phyloP scores from a whole-genome alignment of 2,329 filamentous ascomycete species.

The Cordyceps fumosorosea region DNA sequence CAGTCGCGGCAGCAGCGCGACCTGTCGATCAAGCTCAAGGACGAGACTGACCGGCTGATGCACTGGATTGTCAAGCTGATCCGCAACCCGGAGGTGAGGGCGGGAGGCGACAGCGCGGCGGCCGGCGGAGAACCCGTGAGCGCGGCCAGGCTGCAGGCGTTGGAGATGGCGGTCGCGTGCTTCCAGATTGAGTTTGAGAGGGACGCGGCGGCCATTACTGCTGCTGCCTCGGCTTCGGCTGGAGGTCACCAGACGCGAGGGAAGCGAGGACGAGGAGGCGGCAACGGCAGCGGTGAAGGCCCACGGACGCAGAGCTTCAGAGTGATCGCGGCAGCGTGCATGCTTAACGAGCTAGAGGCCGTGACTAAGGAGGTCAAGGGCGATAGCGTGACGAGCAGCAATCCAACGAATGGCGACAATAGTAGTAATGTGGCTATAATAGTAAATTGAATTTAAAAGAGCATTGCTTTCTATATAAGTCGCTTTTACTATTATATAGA shows the following conservation, averaged over 20 bases:
- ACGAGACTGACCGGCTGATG: slow-evolving; percentile 43
- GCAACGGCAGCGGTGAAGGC: neutral
- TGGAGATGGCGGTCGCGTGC: slow-evolving; percentile 17
- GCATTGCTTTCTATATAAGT: too few species aligned
- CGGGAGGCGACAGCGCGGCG: too few species aligned
- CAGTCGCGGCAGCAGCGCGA: slow-evolving; percentile 47
- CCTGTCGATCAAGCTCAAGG: slow-evolving; percentile 43
- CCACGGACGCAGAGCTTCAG: slow-evolving; percentile 9
- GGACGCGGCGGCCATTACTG: neutral
- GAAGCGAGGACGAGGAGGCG: too few species aligned
- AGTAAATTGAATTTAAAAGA: too few species aligned
- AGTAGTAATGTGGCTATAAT: too few species aligned
- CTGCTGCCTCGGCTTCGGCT: too few species aligned
- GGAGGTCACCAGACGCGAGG: neutral
- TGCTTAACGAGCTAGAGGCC: slow-evolving; percentile 24
- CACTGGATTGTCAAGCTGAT: slow-evolving; percentile 34
- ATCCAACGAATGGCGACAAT: too few species aligned
- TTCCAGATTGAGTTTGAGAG: slow-evolving; percentile 11
- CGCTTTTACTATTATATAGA: too few species aligned
- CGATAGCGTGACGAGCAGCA: neutral
- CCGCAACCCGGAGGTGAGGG: slow-evolving; percentile 14
- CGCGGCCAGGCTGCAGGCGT: neutral
- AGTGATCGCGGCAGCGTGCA: slow-evolving; percentile 20
- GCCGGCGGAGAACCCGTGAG: neutral
- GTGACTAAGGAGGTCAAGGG: slow-evolving; percentile 14